Conservation (phyloP, 169 alveolate species). For the Cryptosporidium tyzzeri region DNA sequence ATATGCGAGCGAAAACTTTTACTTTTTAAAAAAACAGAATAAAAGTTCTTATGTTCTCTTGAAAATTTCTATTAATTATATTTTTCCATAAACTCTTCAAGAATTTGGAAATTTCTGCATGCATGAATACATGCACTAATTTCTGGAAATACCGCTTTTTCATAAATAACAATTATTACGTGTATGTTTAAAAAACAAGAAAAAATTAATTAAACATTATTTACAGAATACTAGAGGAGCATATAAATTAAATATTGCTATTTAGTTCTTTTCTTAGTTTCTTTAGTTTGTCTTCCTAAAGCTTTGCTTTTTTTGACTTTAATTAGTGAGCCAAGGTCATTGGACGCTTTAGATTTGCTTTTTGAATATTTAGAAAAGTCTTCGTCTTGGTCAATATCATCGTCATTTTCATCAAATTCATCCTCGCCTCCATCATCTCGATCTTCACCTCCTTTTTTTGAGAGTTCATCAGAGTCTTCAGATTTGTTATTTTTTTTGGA, state of each 20-base stretch:
- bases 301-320: constrained; percentile 45
- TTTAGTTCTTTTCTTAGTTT: background rate
- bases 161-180: background rate
- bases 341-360: background rate
- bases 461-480: background rate
- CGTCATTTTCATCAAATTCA: background rate
- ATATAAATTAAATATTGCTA: background rate
- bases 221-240: too few species aligned
- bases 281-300: background rate
- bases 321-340: constrained; percentile 55
- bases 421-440: constrained; percentile 17
- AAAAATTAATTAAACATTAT: background rate
- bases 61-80: background rate
- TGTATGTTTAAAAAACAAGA: background rate
- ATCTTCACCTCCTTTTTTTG: background rate
- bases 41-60: background rate
- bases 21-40: too few species aligned
- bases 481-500: background rate
- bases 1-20: too few species aligned
- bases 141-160: background rate
- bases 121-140: background rate
- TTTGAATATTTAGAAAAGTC: background rate
- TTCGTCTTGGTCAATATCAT: background rate
- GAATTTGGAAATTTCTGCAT: too few species aligned
- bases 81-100: background rate